Conservation (phyloP, 2,329 filamentous ascomycete genomes). For the Gliomastix tumulicola region DNA sequence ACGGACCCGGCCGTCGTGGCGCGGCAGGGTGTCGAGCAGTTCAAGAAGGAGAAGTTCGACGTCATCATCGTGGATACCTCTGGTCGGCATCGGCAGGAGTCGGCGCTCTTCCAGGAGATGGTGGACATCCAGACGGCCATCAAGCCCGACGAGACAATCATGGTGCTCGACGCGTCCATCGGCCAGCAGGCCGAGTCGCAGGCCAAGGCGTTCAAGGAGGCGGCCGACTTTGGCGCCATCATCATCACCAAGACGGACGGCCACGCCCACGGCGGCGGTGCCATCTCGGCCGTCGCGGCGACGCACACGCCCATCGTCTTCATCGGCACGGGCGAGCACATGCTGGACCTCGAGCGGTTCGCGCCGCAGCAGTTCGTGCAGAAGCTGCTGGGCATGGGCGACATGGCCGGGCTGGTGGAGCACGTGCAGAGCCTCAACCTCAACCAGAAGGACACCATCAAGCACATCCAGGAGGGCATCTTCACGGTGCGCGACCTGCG, state of each 20-base stretch:
- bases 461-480: conserved; percentile 94
- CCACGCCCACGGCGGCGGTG: conserved; percentile 89
- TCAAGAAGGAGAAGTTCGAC: conserved; percentile 98
- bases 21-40: conserved; percentile 93
- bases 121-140: conserved; percentile 90
- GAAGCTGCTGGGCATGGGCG: conserved; percentile 94
- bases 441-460: conserved; percentile 98
- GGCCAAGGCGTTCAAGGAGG: conserved; percentile 93
- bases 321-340: conserved; percentile 94
- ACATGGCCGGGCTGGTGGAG: conserved; percentile 90
- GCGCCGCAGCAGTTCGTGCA: conserved; percentile 88
- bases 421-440: conserved; percentile 94
- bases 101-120: conserved; percentile 96
- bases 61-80: conserved; percentile 98
- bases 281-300: conserved; percentile 93
- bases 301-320: conserved; percentile 97
- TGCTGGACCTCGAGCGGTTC: conserved; percentile 90
- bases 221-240: conserved; percentile 94
- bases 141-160: conserved; percentile 90
- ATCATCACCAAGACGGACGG: conserved; percentile 99
- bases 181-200: conserved; percentile 94
- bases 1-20: conserved; percentile 93
- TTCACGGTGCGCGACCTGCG: conserved; percentile 92
- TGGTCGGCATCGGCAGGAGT: conserved; percentile 89
- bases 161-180: conserved; percentile 95